phyloP scores from a whole-genome alignment of 345 rosid genomes.

The Microcos paniculata region DNA sequence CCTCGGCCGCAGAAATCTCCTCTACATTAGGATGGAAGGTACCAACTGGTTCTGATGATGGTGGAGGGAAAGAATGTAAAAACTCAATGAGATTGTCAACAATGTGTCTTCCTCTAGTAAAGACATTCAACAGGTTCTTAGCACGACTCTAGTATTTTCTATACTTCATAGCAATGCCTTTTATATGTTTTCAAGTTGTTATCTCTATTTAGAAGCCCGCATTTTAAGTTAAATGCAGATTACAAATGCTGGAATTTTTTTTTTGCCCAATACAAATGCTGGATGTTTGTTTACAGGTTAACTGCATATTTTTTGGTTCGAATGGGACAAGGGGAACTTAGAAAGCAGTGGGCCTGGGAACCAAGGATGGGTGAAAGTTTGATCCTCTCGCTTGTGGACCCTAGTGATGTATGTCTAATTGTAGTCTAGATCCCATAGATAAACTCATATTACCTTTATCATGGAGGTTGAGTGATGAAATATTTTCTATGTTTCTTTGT shows the following conservation, averaged over 20 bases:
- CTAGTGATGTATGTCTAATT: constrained; percentile 72
- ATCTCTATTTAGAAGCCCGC: background rate
- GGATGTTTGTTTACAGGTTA: constrained; percentile 55
- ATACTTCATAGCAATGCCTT: constrained; percentile 15
- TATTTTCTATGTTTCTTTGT: constrained; percentile 1
- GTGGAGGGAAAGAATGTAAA: constrained; percentile 76
- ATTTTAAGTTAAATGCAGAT: background rate
- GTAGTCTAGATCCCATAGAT: background rate
- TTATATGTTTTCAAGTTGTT: constrained; percentile 6
- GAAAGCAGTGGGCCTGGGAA: constrained; percentile 91
- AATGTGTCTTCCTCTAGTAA: constrained; percentile 66
- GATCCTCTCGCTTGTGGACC: constrained; percentile 83
- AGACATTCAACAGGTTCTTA: constrained; percentile 73
- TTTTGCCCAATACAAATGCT: too few relatives aligned
- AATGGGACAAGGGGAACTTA: constrained; percentile 59
- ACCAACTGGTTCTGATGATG: constrained; percentile 94
- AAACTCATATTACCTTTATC: background rate
- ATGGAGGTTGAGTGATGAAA: constrained; percentile 15
- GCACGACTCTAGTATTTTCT: constrained; percentile 9
- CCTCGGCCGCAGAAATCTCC: constrained; percentile 66
- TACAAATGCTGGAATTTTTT: too few relatives aligned
- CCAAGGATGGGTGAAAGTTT: constrained; percentile 84
- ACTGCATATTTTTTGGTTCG: constrained; percentile 67
- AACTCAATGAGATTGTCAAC: constrained; percentile 74
- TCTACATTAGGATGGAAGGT: constrained; percentile 84